phyloP scores from a whole-genome alignment of 2,329 filamentous ascomycete genomes.

The Colletotrichum caudatum region DNA sequence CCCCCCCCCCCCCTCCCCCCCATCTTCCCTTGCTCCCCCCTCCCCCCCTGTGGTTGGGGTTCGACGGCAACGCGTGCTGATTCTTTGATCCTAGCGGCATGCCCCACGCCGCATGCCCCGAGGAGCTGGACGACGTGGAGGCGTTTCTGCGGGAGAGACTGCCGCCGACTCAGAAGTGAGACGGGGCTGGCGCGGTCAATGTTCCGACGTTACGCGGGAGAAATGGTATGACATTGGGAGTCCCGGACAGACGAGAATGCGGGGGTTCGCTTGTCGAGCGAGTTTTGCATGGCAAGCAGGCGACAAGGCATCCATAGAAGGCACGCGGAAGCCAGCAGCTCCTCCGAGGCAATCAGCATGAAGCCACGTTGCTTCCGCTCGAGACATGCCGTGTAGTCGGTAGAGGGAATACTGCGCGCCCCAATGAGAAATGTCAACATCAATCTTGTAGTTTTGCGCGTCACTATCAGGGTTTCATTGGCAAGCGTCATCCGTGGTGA shows the following conservation, averaged over 20 bases:
- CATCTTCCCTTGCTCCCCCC: not conserved
- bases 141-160: slow-evolving; percentile 62
- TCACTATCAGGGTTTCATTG: not conserved
- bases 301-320: not conserved
- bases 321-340: not conserved
- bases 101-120: slow-evolving; percentile 78
- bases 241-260: not conserved
- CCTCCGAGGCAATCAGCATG: not conserved
- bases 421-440: too few relatives aligned
- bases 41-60: not conserved
- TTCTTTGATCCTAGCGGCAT: slow-evolving; percentile 65
- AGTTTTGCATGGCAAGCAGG: not conserved
- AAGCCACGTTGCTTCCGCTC: not conserved
- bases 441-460: not conserved
- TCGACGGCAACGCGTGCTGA: not conserved
- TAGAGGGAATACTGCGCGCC: not conserved
- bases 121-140: slow-evolving; percentile 88
- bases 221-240: not conserved
- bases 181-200: not conserved
- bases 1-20: not conserved
- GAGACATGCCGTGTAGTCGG: not conserved
- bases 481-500: not conserved
- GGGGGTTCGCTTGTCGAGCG: too few relatives aligned
- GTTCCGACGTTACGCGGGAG: too few relatives aligned
- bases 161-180: slow-evolving; percentile 52